phyloP scores from a whole-genome alignment of 73 alveolate genomes.

The Durusdinium trenchii region DNA sequence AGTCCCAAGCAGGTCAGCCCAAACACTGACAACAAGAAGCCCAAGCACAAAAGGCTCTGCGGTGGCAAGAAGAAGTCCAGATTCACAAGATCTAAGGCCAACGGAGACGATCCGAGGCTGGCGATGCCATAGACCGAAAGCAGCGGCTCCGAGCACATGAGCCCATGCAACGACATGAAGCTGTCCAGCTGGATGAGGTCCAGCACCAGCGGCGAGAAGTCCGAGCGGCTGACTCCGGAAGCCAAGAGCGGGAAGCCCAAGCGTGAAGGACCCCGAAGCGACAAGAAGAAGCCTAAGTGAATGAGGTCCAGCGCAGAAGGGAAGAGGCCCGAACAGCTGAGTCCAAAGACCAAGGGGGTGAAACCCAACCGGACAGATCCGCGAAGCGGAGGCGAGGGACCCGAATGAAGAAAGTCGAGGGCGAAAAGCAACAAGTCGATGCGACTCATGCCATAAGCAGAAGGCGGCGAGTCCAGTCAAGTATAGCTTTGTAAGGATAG shows the following conservation, averaged over 20 bases:
- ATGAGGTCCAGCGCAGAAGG: constrained; percentile 26
- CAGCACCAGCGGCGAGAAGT: neutral
- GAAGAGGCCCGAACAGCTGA: constrained; percentile 4
- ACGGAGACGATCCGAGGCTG: neutral
- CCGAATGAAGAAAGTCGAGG: neutral
- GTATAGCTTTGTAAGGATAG: constrained; percentile 15
- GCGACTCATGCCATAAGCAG: constrained; percentile 63
- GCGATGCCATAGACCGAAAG: constrained; percentile 2
- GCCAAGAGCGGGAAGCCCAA: neutral
- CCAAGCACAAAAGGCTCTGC: constrained; percentile 1
- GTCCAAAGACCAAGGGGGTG: neutral
- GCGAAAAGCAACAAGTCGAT: neutral
- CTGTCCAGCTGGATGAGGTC: constrained; percentile 62
- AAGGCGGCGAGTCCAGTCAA: neutral
- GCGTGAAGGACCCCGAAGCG: constrained; percentile 5
- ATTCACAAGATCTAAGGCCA: constrained; percentile 25
- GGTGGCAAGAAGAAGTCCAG: neutral
- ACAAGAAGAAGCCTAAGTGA: neutral
- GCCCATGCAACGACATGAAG: neutral
- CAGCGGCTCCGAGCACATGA: neutral
- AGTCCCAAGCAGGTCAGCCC: constrained; percentile 1
- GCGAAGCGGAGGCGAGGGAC: neutral
- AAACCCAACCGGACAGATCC: constrained; percentile 13
- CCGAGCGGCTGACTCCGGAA: constrained; percentile 53
- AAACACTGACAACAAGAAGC: neutral